Evolutionary conservation across 371 early-diverging fungal species (phyloP), one percentile per base, ranked within the genome.

Genomic region (Mucor saturninus): DNA sequence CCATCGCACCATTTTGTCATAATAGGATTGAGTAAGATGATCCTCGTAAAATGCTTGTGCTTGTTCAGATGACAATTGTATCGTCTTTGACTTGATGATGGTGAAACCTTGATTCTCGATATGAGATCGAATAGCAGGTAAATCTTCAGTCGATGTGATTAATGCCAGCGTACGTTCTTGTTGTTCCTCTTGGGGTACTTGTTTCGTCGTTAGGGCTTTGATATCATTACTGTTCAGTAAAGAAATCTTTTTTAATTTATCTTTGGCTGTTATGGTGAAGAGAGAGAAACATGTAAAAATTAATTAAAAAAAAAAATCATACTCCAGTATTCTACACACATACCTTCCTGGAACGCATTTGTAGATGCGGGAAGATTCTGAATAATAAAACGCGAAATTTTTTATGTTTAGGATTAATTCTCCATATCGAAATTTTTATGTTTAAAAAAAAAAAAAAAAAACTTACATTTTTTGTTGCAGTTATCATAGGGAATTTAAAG

Each of bases 111-210:
- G 14, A 11, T 28, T 35, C 8, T 52, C 35, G 26, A 64, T 64
- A 39, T 31, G 31, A 7, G 54, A 15, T 3, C 54, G 38, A 14
- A 64, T 59, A 6, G 15, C 54, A 21, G 53, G n/a, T 10, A 61
- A 11, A 9, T 54, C 21, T 14, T 43, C 35, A 26, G 53, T 46
- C 9, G n/a, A 51, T 31, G 60, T 8, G 2, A 60, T 15, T 4
- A 60, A n/a, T 39, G 53, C 60, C n/a, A 60, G 42, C 11, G 60
- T 60, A 21, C 60, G 53, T 52, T 60, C 60, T n/a, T 52, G 50
- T 11, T 9, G 40, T 37, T 32, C 21, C 5, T 53, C 21, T 30
- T 51, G 46, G 46, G 8, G 15, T 5, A 5, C 43, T 43, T 43
- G 43, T 14, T 43, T 15, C 10, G 15, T 5, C n/a, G 14, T 2